A percentile compares a stretch with the other conserved stretches of the same genome.
These are phyloP conservation scores for Dalbergia cultrata DNA, from an alignment of 306 rosid species.

Conservation along the genomic window DNA sequence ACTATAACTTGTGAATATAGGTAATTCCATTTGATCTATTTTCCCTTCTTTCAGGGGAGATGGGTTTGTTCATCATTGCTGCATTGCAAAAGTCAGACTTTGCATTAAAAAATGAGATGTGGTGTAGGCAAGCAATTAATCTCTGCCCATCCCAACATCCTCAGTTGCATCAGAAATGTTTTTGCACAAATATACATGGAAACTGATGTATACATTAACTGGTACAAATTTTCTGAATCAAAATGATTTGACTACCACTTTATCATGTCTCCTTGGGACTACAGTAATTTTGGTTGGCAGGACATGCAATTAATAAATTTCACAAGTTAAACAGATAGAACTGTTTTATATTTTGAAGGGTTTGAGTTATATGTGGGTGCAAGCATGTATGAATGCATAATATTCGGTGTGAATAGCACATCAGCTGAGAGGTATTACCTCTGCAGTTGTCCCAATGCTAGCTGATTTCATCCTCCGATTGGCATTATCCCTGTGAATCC, in stretches of 20 bases:
- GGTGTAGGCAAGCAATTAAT: conserved; percentile 21
- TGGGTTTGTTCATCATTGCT: background rate
- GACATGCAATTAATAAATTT: conserved; percentile 22
- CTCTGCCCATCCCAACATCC: conserved; percentile 17
- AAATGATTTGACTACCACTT: conserved; percentile 11
- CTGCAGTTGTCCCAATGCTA: conserved; percentile 89
- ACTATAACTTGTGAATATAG: conserved; percentile 30
- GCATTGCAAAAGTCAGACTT: conserved; percentile 44
- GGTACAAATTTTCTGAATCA: conserved; percentile 28
- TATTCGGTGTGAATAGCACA: conserved; percentile 5
- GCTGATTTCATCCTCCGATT: conserved; percentile 56
- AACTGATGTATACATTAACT: conserved; percentile 10
- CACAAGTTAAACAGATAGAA: conserved; percentile 4
- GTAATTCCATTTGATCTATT: background rate
- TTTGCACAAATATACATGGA: conserved; percentile 21
- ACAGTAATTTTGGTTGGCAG: background rate
- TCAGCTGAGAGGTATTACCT: conserved; percentile 58
- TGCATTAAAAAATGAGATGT: conserved; percentile 11
- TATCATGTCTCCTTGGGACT: conserved; percentile 30
- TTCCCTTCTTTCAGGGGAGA: conserved; percentile 13
- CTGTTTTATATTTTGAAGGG: conserved; percentile 18
- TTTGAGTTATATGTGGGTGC: conserved; percentile 4
- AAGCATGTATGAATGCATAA: conserved; percentile 25
- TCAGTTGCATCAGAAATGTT: conserved; percentile 28
- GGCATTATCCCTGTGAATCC: conserved; percentile 55